Evolutionary conservation across 2,329 filamentous ascomycete species (phyloP).

Genomic region (Plectosphaerella plurivora): DNA sequence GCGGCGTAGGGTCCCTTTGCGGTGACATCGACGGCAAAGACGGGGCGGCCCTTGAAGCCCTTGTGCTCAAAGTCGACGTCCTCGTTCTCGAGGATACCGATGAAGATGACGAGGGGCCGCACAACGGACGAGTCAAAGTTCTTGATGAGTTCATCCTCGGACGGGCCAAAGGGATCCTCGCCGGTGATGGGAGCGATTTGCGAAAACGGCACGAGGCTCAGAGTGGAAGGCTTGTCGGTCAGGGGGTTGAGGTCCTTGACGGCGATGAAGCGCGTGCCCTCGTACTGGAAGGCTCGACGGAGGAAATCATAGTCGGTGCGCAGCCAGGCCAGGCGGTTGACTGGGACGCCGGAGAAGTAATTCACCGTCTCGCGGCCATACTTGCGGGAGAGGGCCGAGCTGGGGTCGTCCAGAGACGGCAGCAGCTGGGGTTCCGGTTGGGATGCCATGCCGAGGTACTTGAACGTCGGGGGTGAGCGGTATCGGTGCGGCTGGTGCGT

Average conservation of each 20-base stretch:
- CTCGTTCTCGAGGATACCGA: constrained; percentile 70
- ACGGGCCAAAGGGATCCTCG: constrained; percentile 62
- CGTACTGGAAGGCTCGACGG: constrained; percentile 59
- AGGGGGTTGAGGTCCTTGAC: constrained; percentile 77
- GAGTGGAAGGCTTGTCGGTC: constrained; percentile 40
- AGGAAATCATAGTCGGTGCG: constrained; percentile 69
- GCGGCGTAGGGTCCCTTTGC: constrained; percentile 61
- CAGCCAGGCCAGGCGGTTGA: constrained; percentile 78
- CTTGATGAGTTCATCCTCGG: constrained; percentile 69
- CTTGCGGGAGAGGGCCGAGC: constrained; percentile 68
- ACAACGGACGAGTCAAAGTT: constrained; percentile 68
- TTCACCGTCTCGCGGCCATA: constrained; percentile 79
- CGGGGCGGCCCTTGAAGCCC: constrained; percentile 74
- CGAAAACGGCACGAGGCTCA: constrained; percentile 64
- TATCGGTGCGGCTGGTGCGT: background rate
- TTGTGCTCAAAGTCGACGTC: constrained; percentile 53
- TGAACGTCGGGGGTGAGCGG: background rate
- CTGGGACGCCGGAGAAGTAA: constrained; percentile 75
- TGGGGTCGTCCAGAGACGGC: constrained; percentile 37
- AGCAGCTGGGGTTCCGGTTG: constrained; percentile 33
- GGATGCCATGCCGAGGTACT: constrained; percentile 20
- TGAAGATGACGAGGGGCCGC: constrained; percentile 71
- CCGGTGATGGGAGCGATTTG: constrained; percentile 71
- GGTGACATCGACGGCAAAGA: constrained; percentile 87
- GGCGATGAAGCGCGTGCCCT: constrained; percentile 67